Conservation (phyloP, 768 basidiomycete genomes). For the Gloeostereum incarnatum region DNA sequence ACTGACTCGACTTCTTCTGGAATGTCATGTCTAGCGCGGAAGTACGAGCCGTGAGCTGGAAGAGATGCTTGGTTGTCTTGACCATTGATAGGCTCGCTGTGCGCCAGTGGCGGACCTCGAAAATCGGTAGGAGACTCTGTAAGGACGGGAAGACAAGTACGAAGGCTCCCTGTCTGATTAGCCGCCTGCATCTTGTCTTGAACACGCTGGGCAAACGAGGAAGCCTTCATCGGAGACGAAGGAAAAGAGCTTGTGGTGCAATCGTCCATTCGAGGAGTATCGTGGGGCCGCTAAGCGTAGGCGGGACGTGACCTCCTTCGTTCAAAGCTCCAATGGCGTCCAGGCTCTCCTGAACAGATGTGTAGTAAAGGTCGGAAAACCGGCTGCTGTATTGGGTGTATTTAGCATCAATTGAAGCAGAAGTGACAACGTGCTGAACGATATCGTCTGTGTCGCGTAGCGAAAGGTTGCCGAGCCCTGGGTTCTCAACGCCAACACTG, state of each 20-base stretch:
- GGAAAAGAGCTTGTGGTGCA: too few species aligned
- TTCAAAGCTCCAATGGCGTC: too few species aligned
- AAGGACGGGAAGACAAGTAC: background rate
- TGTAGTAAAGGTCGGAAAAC: constrained; percentile 31
- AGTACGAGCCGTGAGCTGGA: constrained; percentile 8
- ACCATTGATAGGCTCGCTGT: background rate
- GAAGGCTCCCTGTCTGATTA: background rate
- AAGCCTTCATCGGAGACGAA: too few species aligned
- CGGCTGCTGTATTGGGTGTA: constrained; percentile 18
- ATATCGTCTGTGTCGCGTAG: constrained; percentile 24
- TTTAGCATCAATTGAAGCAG: constrained; percentile 16
- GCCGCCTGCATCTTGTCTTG: constrained; percentile 27
- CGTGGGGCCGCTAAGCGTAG: too few species aligned
- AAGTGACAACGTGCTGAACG: constrained; percentile 21
- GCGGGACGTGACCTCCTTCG: too few species aligned
- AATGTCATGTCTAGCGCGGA: constrained; percentile 8
- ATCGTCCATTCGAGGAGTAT: too few species aligned
- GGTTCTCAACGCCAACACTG: background rate
- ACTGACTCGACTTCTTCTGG: constrained; percentile 7
- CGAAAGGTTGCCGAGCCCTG: constrained; percentile 13
- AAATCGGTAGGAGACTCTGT: background rate
- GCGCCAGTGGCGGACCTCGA: background rate
- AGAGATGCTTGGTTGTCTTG: background rate
- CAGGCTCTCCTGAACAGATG: constrained; percentile 15
- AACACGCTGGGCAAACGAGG: constrained; percentile 33